A percentile compares a stretch with the other conserved stretches of the same genome.
phyloP scores from a whole-genome alignment of 352 stramenopile genomes.

The Phytophthora meadii region DNA sequence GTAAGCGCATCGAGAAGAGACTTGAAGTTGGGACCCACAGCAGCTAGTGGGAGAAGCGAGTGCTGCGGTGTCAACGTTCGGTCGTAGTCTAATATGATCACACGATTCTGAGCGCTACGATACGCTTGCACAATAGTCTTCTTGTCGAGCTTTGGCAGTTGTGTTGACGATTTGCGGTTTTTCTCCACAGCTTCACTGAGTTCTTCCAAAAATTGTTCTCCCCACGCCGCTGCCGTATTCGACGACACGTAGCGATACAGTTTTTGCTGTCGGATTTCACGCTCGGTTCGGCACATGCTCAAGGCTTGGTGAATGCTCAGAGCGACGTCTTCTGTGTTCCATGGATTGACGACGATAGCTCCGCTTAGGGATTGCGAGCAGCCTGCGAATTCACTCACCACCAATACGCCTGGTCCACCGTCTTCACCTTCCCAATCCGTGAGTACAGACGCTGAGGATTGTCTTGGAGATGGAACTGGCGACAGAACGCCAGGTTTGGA shows the following conservation, averaged over 20 bases:
- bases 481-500: slow-evolving; percentile 29
- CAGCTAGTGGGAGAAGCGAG: slow-evolving; percentile 79
- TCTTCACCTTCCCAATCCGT: slow-evolving; percentile 84
- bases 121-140: slow-evolving; percentile 73
- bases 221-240: slow-evolving; percentile 88
- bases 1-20: slow-evolving; percentile 73
- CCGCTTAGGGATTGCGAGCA: slow-evolving; percentile 88
- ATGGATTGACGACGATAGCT: slow-evolving; percentile 89
- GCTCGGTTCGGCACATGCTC: slow-evolving; percentile 83
- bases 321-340: slow-evolving; percentile 88
- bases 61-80: slow-evolving; percentile 83
- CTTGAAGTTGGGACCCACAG: slow-evolving; percentile 82
- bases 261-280: slow-evolving; percentile 90
- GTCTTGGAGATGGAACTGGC: slow-evolving; percentile 28
- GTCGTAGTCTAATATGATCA: slow-evolving; percentile 92
- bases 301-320: slow-evolving; percentile 85
- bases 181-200: slow-evolving; percentile 67
- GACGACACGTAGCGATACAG: slow-evolving; percentile 89
- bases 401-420: slow-evolving; percentile 82
- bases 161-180: slow-evolving; percentile 55
- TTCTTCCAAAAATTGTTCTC: slow-evolving; percentile 81
- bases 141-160: slow-evolving; percentile 69
- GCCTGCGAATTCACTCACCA: slow-evolving; percentile 91
- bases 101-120: slow-evolving; percentile 68
- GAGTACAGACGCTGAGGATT: slow-evolving; percentile 50